These are phyloP conservation scores for Cryptosporidium tyzzeri DNA, from an alignment of 169 alveolate species.

Conservation along the genomic window DNA sequence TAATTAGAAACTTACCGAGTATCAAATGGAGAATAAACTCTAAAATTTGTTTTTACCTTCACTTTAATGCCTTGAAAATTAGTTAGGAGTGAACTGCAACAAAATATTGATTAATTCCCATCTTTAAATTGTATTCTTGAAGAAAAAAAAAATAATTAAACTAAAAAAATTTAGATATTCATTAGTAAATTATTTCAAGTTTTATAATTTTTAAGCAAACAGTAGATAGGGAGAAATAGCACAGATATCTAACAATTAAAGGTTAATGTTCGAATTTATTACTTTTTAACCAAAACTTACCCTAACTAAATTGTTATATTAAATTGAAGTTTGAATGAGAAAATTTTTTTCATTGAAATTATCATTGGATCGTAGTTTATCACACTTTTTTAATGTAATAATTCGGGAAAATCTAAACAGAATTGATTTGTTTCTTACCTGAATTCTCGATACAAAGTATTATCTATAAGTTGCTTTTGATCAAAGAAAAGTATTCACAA, in stretches of 20 bases:
- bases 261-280: background rate
- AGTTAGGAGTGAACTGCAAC: background rate
- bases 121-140: background rate
- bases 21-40: background rate
- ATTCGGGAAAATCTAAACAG: background rate
- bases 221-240: background rate
- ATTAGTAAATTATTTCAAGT: background rate
- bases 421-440: background rate
- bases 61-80: background rate
- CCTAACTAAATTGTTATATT: constrained; percentile 2
- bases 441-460: background rate
- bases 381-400: background rate
- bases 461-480: background rate
- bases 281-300: background rate
- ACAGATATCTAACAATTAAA: background rate
- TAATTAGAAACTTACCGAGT: background rate
- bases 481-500: background rate
- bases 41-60: too few relatives aligned
- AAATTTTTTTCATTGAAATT: background rate
- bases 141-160: too few relatives aligned
- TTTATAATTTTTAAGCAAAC: background rate
- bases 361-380: background rate
- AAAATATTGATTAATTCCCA: background rate
- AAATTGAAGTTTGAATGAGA: background rate
- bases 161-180: background rate